Conservation (phyloP, 78 protist genomes). For the Pigoraptor vietnamica region DNA sequence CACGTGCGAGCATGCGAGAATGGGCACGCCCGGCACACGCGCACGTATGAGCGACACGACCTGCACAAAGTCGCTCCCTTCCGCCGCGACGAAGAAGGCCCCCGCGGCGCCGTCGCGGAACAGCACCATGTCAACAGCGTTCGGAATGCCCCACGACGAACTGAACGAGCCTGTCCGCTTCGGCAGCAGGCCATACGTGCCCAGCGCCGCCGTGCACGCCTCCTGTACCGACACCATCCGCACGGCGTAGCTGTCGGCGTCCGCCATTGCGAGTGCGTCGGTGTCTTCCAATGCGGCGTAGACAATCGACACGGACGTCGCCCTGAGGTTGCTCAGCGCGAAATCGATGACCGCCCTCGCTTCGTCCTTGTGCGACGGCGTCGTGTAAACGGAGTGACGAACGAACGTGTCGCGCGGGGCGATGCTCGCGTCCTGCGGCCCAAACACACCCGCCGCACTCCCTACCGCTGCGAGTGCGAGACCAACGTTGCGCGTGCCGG, state of each 20-base stretch:
- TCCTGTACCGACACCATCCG: too few species aligned
- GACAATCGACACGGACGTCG: neutral
- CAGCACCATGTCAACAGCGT: neutral
- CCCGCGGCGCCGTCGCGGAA: neutral
- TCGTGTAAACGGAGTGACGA: neutral
- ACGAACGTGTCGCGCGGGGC: neutral
- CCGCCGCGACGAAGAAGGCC: neutral
- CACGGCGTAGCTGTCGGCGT: too few species aligned
- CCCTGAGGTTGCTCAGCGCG: neutral
- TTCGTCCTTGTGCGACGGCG: neutral
- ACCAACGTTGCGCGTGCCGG: neutral
- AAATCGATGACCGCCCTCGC: neutral
- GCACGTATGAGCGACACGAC: neutral
- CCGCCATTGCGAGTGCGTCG: too few species aligned
- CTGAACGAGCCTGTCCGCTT: neutral
- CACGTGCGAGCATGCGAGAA: neutral
- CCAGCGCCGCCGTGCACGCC: neutral
- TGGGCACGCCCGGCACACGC: neutral
- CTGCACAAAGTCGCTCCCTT: neutral
- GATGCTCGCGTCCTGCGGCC: neutral
- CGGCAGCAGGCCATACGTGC: neutral
- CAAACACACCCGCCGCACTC: neutral
- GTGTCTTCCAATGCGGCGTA: neutral
- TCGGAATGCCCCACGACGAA: neutral
- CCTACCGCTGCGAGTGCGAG: neutral